These are phyloP conservation scores for Malania oleifera DNA, from an alignment of 164 flowering plant species.

Conservation along the genomic window DNA sequence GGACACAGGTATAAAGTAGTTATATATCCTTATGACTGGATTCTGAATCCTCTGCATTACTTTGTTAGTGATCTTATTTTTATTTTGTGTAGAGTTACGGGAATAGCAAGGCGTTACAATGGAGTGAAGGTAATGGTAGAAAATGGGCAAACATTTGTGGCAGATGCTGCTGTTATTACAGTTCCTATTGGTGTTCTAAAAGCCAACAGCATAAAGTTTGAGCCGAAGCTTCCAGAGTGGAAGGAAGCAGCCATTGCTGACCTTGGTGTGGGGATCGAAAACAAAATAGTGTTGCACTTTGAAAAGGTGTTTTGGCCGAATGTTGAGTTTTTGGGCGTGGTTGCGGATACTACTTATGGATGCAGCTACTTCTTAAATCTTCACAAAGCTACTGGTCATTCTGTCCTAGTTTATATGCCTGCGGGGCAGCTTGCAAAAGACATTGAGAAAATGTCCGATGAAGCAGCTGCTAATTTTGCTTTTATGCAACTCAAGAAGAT, in stretches of 20 bases:
- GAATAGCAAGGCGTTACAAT: slow-evolving; percentile 39
- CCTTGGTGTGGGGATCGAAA: slow-evolving; percentile 86
- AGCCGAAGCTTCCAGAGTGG: slow-evolving; percentile 91
- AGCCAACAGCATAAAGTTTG: slow-evolving; percentile 54
- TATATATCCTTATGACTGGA: not conserved
- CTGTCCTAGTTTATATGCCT: slow-evolving; percentile 96
- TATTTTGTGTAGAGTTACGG: slow-evolving; percentile 52
- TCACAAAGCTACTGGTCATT: slow-evolving; percentile 89
- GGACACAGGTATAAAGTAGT: slow-evolving; percentile 51
- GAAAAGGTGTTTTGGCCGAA: slow-evolving; percentile 94
- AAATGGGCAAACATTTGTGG: slow-evolving; percentile 62
- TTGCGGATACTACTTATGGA: slow-evolving; percentile 71
- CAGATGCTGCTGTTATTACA: slow-evolving; percentile 85
- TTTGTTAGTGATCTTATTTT: not conserved
- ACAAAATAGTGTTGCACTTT: slow-evolving; percentile 82
- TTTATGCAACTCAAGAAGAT: slow-evolving; percentile 71
- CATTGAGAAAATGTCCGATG: slow-evolving; percentile 89
- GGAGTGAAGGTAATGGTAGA: slow-evolving; percentile 82
- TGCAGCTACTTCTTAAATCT: slow-evolving; percentile 97
- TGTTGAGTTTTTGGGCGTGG: slow-evolving; percentile 93
- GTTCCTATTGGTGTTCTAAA: slow-evolving; percentile 88
- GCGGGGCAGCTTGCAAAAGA: slow-evolving; percentile 84
- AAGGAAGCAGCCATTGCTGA: slow-evolving; percentile 78
- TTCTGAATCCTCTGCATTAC: not conserved
- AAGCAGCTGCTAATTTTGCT: slow-evolving; percentile 87